A percentile compares a stretch with the other conserved stretches of the same genome.
Evolutionary conservation across 1,284 basidiomycete species (phyloP).

Genomic region (Hemileia vastatrix): DNA sequence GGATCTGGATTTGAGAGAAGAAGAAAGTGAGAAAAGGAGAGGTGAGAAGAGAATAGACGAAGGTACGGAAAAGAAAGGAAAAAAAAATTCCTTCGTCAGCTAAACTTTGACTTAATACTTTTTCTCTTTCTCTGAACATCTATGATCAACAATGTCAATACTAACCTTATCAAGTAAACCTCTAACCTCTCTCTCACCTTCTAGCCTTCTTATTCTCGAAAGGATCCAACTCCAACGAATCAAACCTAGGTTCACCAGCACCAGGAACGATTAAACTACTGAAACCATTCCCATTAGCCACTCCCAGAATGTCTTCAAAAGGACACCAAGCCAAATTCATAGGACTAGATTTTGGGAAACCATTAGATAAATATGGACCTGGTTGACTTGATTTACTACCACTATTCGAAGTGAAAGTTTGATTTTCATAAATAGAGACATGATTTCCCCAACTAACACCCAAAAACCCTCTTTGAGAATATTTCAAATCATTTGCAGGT

Average conservation of each 20-base stretch:
- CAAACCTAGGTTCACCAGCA: conserved; percentile 86
- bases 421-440: conserved; percentile 73
- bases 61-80: not conserved
- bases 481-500: conserved; percentile 44
- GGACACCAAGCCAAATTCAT: conserved; percentile 64
- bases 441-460: conserved; percentile 67
- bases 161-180: conserved; percentile 75
- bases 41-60: not conserved
- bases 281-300: conserved; percentile 61
- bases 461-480: conserved; percentile 63
- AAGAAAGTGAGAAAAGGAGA: conserved; percentile 1
- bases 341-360: conserved; percentile 60
- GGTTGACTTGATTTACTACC: conserved; percentile 48
- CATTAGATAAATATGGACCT: conserved; percentile 72
- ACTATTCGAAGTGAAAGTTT: conserved; percentile 2
- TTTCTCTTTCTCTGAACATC: not conserved
- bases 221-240: conserved; percentile 83
- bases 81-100: conserved; percentile 28
- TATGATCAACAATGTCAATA: too few relatives aligned
- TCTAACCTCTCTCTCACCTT: conserved; percentile 82
- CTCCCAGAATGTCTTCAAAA: conserved; percentile 79
- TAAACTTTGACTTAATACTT: too few relatives aligned
- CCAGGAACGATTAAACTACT: conserved; percentile 82
- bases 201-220: conserved; percentile 74
- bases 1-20: conserved; percentile 54